Evolutionary conservation across 805 yeast species (phyloP).

Genomic region (Kuraishia cidri): DNA sequence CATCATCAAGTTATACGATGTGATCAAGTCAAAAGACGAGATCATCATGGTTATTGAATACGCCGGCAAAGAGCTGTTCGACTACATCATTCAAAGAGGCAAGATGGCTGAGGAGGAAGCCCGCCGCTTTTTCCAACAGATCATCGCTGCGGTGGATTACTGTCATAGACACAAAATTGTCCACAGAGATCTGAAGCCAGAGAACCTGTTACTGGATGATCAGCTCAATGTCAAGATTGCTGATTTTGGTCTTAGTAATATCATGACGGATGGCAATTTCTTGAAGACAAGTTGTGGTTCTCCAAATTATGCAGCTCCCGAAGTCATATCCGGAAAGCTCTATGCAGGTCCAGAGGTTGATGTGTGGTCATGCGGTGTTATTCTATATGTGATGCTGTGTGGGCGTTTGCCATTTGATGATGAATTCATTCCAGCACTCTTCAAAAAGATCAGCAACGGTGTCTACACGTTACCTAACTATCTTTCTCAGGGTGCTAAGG

Average conservation of each 20-base stretch:
- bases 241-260: constrained; percentile 89
- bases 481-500: constrained; percentile 77
- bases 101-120: constrained; percentile 90
- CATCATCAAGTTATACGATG: constrained; percentile 91
- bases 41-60: constrained; percentile 96
- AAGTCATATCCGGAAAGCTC: constrained; percentile 86
- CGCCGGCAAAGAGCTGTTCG: constrained; percentile 95
- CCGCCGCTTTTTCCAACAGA: constrained; percentile 90
- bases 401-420: constrained; percentile 95
- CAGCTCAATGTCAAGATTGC: constrained; percentile 90
- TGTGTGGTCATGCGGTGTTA: constrained; percentile 97
- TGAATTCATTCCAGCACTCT: constrained; percentile 89
- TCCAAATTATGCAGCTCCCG: constrained; percentile 97
- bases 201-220: constrained; percentile 82
- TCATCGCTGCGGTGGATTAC: constrained; percentile 92
- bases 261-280: constrained; percentile 97
- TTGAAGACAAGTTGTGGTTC: constrained; percentile 93
- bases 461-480: constrained; percentile 86
- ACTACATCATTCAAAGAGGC: constrained; percentile 90
- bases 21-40: constrained; percentile 89
- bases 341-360: constrained; percentile 98
- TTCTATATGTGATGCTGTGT: constrained; percentile 89
- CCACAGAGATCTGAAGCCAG: constrained; percentile 95
- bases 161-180: constrained; percentile 96
- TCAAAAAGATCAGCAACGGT: constrained; percentile 89